These are phyloP conservation scores for Clausena lansium DNA, from an alignment of 345 rosid species.

Conservation along the genomic window DNA sequence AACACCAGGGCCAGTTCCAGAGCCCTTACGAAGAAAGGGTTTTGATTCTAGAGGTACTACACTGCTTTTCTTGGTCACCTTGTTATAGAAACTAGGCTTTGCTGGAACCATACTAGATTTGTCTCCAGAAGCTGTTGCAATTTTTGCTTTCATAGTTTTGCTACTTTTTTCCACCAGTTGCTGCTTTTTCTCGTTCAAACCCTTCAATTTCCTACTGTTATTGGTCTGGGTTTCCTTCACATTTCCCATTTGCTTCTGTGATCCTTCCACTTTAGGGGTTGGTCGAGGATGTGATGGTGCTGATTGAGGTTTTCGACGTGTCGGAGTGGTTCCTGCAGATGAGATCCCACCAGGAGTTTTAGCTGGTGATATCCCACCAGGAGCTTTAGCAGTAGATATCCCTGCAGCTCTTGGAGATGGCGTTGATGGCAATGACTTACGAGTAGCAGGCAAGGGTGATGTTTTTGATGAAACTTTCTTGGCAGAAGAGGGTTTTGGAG, in stretches of 20 bases:
- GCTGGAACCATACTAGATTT: constrained; percentile 28
- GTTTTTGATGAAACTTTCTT: constrained; percentile 42
- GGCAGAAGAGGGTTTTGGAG: constrained; percentile 31
- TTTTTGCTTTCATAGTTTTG: constrained; percentile 36
- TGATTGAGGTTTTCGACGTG: constrained; percentile 42
- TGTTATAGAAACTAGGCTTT: constrained; percentile 50
- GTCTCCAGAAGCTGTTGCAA: constrained; percentile 29
- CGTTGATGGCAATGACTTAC: constrained; percentile 61
- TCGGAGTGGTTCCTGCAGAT: constrained; percentile 38
- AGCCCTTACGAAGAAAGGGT: constrained; percentile 49
- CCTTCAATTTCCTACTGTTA: constrained; percentile 26
- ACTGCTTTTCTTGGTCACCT: constrained; percentile 56
- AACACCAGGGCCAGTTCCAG: constrained; percentile 31
- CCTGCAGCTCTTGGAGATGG: constrained; percentile 42
- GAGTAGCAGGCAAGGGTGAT: constrained; percentile 37
- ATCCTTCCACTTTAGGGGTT: constrained; percentile 41
- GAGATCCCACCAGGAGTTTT: constrained; percentile 36
- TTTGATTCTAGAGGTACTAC: constrained; percentile 59
- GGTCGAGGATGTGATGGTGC: constrained; percentile 32
- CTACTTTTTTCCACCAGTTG: constrained; percentile 29
- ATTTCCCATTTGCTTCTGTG: constrained; percentile 29
- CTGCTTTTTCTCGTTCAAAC: constrained; percentile 33
- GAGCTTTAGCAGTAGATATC: constrained; percentile 30
- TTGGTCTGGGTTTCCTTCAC: constrained; percentile 24
- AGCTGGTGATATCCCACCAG: constrained; percentile 37